phyloP scores from a whole-genome alignment of 1,139 yeast genomes.

The Pneumocystis sp. region DNA sequence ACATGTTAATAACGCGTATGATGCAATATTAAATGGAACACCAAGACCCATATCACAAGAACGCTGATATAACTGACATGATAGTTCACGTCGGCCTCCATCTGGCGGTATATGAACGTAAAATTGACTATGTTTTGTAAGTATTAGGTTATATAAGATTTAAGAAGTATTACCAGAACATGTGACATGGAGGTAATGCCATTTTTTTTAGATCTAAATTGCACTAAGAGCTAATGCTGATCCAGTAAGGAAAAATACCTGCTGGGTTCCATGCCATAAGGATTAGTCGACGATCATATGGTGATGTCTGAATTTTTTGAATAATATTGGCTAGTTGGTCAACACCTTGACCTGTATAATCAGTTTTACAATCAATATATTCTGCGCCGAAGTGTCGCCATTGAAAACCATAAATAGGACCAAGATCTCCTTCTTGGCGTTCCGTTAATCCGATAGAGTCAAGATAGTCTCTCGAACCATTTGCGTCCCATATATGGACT shows the following conservation, averaged over 20 bases:
- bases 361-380: conserved; percentile 70
- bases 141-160: neutral
- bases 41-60: conserved; percentile 99
- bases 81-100: conserved; percentile 44
- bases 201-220: conserved; percentile 30
- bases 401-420: conserved; percentile 97
- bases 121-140: conserved; percentile 42
- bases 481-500: conserved; percentile 96
- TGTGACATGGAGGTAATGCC: conserved; percentile 99
- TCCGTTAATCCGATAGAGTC: conserved; percentile 67
- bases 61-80: conserved; percentile 84
- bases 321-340: conserved; percentile 80
- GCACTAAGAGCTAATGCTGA: neutral
- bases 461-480: conserved; percentile 85
- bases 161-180: conserved; percentile 32
- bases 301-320: conserved; percentile 64
- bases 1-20: conserved; percentile 77
- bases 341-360: conserved; percentile 73
- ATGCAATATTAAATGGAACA: conserved; percentile 94
- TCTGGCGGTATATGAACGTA: conserved; percentile 63
- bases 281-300: conserved; percentile 86
- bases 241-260: conserved; percentile 40
- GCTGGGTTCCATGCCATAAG: conserved; percentile 98
- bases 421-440: conserved; percentile 85
- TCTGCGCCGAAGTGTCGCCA: conserved; percentile 99